Conservation (phyloP, 2,329 filamentous ascomycete genomes). For the Raffaelea deltoideospora region DNA sequence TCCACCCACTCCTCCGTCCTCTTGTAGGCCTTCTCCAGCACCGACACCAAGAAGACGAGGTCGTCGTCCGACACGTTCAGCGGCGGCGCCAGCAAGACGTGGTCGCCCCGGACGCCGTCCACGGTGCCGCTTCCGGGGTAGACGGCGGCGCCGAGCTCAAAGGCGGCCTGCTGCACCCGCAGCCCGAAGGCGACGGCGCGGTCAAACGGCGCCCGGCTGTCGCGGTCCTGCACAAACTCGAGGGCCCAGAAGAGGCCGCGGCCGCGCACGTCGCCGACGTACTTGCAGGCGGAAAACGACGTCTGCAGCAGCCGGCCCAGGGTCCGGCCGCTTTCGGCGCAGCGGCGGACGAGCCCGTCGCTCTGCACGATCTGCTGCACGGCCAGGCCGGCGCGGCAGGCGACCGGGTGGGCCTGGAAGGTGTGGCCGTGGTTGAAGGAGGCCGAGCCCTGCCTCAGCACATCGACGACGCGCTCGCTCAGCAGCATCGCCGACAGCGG, state of each 20-base stretch:
- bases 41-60: background rate
- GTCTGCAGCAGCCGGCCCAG: constrained; percentile 29
- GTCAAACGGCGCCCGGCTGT: constrained; percentile 17
- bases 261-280: constrained; percentile 47
- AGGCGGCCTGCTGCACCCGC: constrained; percentile 15
- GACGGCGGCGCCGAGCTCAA: constrained; percentile 22
- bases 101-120: constrained; percentile 47
- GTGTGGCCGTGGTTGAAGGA: constrained; percentile 41
- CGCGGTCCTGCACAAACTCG: constrained; percentile 20
- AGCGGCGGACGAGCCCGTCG: constrained; percentile 43
- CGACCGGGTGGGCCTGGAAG: constrained; percentile 42
- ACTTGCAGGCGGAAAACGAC: constrained; percentile 14
- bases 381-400: constrained; percentile 46
- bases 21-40: background rate
- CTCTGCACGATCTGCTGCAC: constrained; percentile 44
- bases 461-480: constrained; percentile 32
- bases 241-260: constrained; percentile 42
- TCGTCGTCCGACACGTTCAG: constrained; percentile 28
- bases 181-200: constrained; percentile 13
- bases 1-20: no score
- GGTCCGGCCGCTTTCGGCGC: constrained; percentile 33
- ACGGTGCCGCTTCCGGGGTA: constrained; percentile 49
- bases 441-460: constrained; percentile 16
- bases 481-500: constrained; percentile 47
- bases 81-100: constrained; percentile 53